Evolutionary conservation across 2,329 filamentous ascomycete genomes (phyloP).

Genomic region (Tolypocladium paradoxum): DNA sequence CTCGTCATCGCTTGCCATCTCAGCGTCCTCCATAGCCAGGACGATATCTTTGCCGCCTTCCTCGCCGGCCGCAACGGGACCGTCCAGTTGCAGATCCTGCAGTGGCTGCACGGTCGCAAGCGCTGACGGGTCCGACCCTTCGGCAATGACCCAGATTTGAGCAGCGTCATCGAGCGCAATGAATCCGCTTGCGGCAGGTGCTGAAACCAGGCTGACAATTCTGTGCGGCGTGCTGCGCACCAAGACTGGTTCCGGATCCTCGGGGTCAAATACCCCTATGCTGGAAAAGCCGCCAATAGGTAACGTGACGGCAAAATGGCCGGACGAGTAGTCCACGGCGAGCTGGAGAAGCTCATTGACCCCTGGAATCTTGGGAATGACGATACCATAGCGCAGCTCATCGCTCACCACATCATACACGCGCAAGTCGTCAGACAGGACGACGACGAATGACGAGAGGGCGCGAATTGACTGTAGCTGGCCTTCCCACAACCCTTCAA

Average conservation of each 20-base stretch:
- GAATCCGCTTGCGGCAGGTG: slow-evolving; percentile 57
- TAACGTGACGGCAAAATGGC: slow-evolving; percentile 56
- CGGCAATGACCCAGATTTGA: slow-evolving; percentile 53
- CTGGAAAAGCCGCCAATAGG: slow-evolving; percentile 36
- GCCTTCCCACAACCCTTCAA: slow-evolving; percentile 57
- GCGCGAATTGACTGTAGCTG: slow-evolving; percentile 59
- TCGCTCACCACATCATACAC: slow-evolving; percentile 82
- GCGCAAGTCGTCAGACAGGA: slow-evolving; percentile 60
- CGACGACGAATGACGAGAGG: slow-evolving; percentile 62
- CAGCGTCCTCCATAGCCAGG: slow-evolving; percentile 29
- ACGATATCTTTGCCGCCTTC: slow-evolving; percentile 17
- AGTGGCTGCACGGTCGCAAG: slow-evolving; percentile 44
- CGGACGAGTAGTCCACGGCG: slow-evolving; percentile 55
- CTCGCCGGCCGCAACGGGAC: slow-evolving; percentile 16
- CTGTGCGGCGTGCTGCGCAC: slow-evolving; percentile 44
- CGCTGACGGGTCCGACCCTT: slow-evolving; percentile 45
- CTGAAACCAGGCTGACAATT: slow-evolving; percentile 57
- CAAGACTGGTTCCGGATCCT: slow-evolving; percentile 47
- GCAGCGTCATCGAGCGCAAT: slow-evolving; percentile 66
- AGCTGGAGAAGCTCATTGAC: slow-evolving; percentile 47
- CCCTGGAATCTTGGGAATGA: slow-evolving; percentile 34
- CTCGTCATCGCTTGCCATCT: slow-evolving; percentile 31
- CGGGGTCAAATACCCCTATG: slow-evolving; percentile 57
- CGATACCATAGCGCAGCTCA: slow-evolving; percentile 55
- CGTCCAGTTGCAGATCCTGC: slow-evolving; percentile 40